phyloP scores from a whole-genome alignment of 805 yeast species.

The Candida tibetensis region DNA sequence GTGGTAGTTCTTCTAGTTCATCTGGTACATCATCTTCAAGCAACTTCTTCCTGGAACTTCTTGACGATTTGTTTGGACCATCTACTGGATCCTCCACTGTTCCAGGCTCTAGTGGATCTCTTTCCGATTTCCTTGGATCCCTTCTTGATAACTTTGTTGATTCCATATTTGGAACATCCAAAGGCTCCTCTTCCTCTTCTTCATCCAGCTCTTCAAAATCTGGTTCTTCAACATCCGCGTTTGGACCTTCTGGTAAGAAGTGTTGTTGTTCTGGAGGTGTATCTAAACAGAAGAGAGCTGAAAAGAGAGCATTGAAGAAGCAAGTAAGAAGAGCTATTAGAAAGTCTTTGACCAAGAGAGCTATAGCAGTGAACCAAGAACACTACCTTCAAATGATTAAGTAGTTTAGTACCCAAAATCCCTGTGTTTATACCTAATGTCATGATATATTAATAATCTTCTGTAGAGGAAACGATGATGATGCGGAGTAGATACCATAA shows the following conservation, averaged over 20 bases:
- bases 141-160: constrained; percentile 18
- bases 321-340: constrained; percentile 19
- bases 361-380: constrained; percentile 9
- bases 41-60: constrained; percentile 9
- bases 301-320: constrained; percentile 24
- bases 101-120: constrained; percentile 11
- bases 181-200: constrained; percentile 9
- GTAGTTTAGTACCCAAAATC: neutral
- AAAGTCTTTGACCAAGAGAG: constrained; percentile 21
- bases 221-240: constrained; percentile 5
- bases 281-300: constrained; percentile 15
- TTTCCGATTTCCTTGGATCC: constrained; percentile 10
- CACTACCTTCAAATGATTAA: constrained; percentile 10
- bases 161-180: constrained; percentile 18
- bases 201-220: constrained; percentile 6
- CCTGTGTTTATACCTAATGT: too few relatives aligned
- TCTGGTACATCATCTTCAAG: constrained; percentile 2
- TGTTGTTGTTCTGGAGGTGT: constrained; percentile 25
- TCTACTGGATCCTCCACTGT: constrained; percentile 6
- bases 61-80: constrained; percentile 12
- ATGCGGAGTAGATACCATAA: too few relatives aligned
- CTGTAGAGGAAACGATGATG: too few relatives aligned
- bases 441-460: too few relatives aligned
- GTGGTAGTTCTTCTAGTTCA: constrained; percentile 4
- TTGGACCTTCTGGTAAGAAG: constrained; percentile 10